Evolutionary conservation across 495 filamentous ascomycete genomes (phyloP).

Genomic region (Neurospora cerealis): DNA sequence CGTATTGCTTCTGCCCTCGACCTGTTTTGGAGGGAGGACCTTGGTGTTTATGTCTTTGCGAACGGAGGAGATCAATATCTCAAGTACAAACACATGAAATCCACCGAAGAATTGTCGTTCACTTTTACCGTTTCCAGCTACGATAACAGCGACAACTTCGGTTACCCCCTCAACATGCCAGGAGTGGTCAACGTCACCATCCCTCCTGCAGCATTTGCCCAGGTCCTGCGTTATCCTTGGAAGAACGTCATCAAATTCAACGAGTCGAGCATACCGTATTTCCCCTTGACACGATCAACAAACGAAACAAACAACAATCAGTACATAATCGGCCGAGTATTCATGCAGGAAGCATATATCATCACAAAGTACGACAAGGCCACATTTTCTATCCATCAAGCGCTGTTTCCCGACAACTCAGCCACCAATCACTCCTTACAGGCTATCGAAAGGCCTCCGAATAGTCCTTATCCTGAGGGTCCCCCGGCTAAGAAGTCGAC

Average conservation of each 20-base stretch:
- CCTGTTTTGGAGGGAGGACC: slow-evolving; percentile 44
- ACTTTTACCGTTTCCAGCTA: slow-evolving; percentile 48
- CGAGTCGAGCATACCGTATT: slow-evolving; percentile 43
- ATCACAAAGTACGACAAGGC: slow-evolving; percentile 55
- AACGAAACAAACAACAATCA: slow-evolving; percentile 39
- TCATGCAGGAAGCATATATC: slow-evolving; percentile 63
- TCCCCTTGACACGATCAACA: slow-evolving; percentile 43
- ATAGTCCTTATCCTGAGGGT: slow-evolving; percentile 35
- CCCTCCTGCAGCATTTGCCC: slow-evolving; percentile 54
- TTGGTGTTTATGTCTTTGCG: slow-evolving; percentile 32
- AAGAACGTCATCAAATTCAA: slow-evolving; percentile 36
- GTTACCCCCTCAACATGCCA: slow-evolving; percentile 28
- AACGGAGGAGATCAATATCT: slow-evolving; percentile 26
- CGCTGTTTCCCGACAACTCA: slow-evolving; percentile 38
- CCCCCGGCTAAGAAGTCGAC: neutral
- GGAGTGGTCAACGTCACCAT: slow-evolving; percentile 51
- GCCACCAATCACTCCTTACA: slow-evolving; percentile 37
- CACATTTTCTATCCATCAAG: slow-evolving; percentile 50
- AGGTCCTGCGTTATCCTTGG: slow-evolving; percentile 48
- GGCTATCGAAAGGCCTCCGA: slow-evolving; percentile 33
- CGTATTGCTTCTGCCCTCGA: slow-evolving; percentile 51
- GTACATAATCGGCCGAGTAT: slow-evolving; percentile 55
- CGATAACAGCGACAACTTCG: slow-evolving; percentile 35
- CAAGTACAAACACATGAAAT: slow-evolving; percentile 18
- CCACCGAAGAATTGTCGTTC: slow-evolving; percentile 35